Evolutionary conservation across 495 filamentous ascomycete species (phyloP).

Genomic region (Diplogelasinospora grovesii): DNA sequence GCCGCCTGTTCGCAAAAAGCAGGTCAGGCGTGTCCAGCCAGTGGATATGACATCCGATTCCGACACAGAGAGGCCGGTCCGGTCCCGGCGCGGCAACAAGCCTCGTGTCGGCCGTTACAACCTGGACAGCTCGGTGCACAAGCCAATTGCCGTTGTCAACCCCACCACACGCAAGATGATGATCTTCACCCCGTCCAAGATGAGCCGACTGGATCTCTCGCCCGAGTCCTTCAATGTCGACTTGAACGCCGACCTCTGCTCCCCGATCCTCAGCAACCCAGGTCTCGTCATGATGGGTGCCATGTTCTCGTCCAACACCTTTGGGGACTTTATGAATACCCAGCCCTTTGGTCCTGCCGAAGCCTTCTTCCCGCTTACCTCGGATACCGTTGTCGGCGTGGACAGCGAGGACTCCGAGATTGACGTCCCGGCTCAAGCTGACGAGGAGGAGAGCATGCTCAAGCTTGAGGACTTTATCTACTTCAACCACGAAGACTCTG

Average conservation of each 20-base stretch:
- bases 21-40: conserved; percentile 33
- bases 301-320: conserved; percentile 46
- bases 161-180: conserved; percentile 64
- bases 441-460: conserved; percentile 59
- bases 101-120: conserved; percentile 49
- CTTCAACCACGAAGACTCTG: conserved; percentile 53
- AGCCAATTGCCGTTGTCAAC: conserved; percentile 68
- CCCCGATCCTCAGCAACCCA: conserved; percentile 60
- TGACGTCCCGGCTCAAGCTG: conserved; percentile 45
- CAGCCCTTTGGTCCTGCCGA: conserved; percentile 67
- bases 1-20: conserved; percentile 49
- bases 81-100: conserved; percentile 31
- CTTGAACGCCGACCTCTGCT: conserved; percentile 39
- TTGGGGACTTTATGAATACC: conserved; percentile 51
- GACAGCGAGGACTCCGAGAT: conserved; percentile 30
- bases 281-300: conserved; percentile 72
- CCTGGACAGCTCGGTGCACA: conserved; percentile 50
- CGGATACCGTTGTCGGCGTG: conserved; percentile 36
- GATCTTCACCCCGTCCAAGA: conserved; percentile 47
- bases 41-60: conserved; percentile 37
- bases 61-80: conserved; percentile 34
- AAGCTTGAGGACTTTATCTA: conserved; percentile 68
- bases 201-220: conserved; percentile 35
- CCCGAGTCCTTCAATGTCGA: conserved; percentile 40
- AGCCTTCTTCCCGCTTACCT: conserved; percentile 66